A percentile compares a stretch with the other conserved stretches of the same genome.
Conservation (phyloP, 2,329 filamentous ascomycete species). For the Stagonosporopsis vannaccii region DNA sequence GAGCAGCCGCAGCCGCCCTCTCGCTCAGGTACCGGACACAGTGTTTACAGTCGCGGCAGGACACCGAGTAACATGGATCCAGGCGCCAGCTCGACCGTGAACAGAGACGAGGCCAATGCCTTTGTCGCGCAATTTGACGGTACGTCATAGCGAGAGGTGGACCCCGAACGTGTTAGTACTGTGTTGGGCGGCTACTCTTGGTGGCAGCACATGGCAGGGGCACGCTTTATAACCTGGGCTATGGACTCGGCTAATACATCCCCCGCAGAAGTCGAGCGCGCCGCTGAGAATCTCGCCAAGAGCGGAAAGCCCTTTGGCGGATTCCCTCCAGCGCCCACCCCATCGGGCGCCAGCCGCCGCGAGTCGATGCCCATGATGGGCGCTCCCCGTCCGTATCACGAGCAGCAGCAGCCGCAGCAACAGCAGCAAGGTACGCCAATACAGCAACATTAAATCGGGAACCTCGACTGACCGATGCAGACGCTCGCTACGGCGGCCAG, state of each 20-base stretch:
- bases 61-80: slow-evolving; percentile 44
- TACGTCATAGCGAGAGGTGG: slow-evolving; percentile 59
- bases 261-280: slow-evolving; percentile 85
- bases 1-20: slow-evolving; percentile 76
- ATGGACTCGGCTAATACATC: slow-evolving; percentile 22
- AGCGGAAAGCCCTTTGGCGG: slow-evolving; percentile 86
- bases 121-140: slow-evolving; percentile 90
- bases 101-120: slow-evolving; percentile 73
- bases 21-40: slow-evolving; percentile 67
- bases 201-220: background rate
- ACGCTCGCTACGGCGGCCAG: slow-evolving; percentile 71
- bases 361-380: slow-evolving; percentile 74
- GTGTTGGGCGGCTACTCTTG: background rate
- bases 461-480: slow-evolving; percentile 46
- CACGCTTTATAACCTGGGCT: slow-evolving; percentile 2
- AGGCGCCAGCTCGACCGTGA: slow-evolving; percentile 76
- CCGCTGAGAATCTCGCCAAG: slow-evolving; percentile 94
- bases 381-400: slow-evolving; percentile 61
- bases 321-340: slow-evolving; percentile 32
- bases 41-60: slow-evolving; percentile 20
- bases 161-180: background rate
- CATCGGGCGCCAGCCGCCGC: slow-evolving; percentile 69
- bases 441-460: background rate
- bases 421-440: slow-evolving; percentile 55
- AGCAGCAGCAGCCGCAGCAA: slow-evolving; percentile 48